Evolutionary conservation across 2,329 filamentous ascomycete genomes (phyloP).

Genomic region (Arthrobotrys megalospora): DNA sequence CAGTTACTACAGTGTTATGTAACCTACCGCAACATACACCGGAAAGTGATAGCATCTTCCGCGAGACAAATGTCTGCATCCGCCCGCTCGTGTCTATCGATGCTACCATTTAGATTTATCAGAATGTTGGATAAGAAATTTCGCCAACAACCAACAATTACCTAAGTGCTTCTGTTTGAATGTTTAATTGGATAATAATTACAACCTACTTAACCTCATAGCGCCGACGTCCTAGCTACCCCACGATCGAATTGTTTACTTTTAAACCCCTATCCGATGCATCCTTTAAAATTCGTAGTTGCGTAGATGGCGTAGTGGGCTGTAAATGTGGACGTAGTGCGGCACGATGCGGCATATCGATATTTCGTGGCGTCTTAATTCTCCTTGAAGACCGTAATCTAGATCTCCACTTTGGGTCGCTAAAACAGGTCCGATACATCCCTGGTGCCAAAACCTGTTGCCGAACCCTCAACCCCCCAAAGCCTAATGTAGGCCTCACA

Average conservation of each 20-base stretch:
- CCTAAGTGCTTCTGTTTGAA: too few relatives aligned
- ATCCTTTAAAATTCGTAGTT: constrained; percentile 17
- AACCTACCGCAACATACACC: background rate
- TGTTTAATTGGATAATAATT: background rate
- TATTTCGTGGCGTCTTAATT: constrained; percentile 22
- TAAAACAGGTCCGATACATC: constrained; percentile 27
- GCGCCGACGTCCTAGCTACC: background rate
- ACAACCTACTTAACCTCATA: too few relatives aligned
- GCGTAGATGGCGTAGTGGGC: constrained; percentile 17
- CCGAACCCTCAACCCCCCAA: background rate
- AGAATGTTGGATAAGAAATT: background rate
- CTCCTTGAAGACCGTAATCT: constrained; percentile 6
- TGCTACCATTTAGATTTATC: background rate
- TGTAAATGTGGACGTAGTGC: constrained; percentile 9
- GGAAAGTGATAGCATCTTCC: background rate
- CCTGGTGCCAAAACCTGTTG: constrained; percentile 10
- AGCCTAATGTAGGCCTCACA: constrained; percentile 10
- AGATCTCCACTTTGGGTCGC: constrained; percentile 8
- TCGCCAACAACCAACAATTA: background rate
- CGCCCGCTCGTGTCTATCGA: background rate
- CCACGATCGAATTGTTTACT: constrained; percentile 15
- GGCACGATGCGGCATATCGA: constrained; percentile 12
- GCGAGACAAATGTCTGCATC: constrained; percentile 21
- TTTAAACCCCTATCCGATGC: constrained; percentile 7
- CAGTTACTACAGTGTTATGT: background rate